Evolutionary conservation across 2,329 filamentous ascomycete species (phyloP).

Genomic region (Ceratocystis lukuohia): DNA sequence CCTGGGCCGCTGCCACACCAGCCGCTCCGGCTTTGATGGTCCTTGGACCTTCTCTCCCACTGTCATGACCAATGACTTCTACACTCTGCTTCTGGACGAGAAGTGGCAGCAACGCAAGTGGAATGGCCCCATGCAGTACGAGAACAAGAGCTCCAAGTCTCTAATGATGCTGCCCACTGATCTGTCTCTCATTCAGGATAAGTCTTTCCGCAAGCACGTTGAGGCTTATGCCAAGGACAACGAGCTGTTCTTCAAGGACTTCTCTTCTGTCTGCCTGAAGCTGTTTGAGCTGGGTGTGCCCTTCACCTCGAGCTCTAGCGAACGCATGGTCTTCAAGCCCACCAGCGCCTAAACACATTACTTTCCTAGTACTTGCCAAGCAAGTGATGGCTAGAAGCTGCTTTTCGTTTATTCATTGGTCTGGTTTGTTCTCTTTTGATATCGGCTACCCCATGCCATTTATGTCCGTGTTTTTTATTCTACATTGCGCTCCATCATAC

Average conservation of each 20-base stretch:
- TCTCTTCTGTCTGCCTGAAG: conserved; percentile 61
- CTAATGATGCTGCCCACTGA: conserved; percentile 98
- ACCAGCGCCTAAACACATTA: conserved; percentile 22
- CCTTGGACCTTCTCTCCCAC: conserved; percentile 90
- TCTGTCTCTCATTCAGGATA: conserved; percentile 75
- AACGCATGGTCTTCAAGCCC: conserved; percentile 51
- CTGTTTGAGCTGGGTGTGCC: conserved; percentile 92
- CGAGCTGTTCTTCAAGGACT: conserved; percentile 87
- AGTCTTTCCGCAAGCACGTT: conserved; percentile 65
- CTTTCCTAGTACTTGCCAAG: not conserved
- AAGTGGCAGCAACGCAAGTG: conserved; percentile 89
- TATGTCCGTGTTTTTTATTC: not conserved
- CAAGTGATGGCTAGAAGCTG: not conserved
- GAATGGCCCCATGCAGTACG: conserved; percentile 78
- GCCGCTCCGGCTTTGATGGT: conserved; percentile 76
- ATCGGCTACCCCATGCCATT: not conserved
- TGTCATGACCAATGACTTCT: conserved; percentile 90
- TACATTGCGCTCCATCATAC: not conserved
- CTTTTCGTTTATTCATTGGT: conserved; percentile 1
- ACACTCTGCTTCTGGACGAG: conserved; percentile 71
- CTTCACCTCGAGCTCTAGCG: conserved; percentile 49
- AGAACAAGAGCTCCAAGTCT: conserved; percentile 74
- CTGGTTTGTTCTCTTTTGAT: not conserved
- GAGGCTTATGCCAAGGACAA: conserved; percentile 86
- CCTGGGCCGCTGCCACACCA: conserved; percentile 76